Conservation (phyloP, 176 grass and related monocot genomes). For the Poa pratensis region DNA sequence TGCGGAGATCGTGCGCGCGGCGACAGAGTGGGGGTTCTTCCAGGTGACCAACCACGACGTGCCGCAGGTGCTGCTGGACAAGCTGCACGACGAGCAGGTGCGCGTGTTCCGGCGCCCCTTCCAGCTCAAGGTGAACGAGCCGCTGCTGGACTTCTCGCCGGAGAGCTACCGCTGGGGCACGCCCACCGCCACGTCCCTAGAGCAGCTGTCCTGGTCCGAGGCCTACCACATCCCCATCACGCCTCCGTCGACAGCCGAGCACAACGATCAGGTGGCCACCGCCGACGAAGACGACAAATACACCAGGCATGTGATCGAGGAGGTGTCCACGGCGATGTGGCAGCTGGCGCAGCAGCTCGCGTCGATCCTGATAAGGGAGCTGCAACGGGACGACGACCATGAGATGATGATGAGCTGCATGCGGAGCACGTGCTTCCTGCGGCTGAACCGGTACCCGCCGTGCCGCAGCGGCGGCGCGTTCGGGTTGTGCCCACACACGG, state of each 20-base stretch:
- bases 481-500: constrained; percentile 78
- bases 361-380: constrained; percentile 32
- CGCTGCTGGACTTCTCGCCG: constrained; percentile 50
- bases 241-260: not conserved
- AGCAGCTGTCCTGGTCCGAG: constrained; percentile 91
- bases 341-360: constrained; percentile 59
- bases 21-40: constrained; percentile 90
- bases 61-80: constrained; percentile 36
- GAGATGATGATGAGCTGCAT: constrained; percentile 36
- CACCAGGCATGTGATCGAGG: constrained; percentile 58
- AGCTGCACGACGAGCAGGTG: constrained; percentile 47
- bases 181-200: constrained; percentile 50
- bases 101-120: constrained; percentile 1
- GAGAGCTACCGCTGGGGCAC: constrained; percentile 86
- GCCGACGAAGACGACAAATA: not conserved
- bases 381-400: constrained; percentile 3
- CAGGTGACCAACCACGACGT: constrained; percentile 73
- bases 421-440: constrained; percentile 63
- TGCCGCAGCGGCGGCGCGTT: constrained; percentile 50
- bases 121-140: constrained; percentile 49
- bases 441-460: constrained; percentile 78
- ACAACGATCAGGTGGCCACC: not conserved
- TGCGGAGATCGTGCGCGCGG: constrained; percentile 53
- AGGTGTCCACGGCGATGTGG: constrained; percentile 56
- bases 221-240: constrained; percentile 68